Conservation (phyloP, 1,284 basidiomycete species). For the Sporisorium sorghi region DNA sequence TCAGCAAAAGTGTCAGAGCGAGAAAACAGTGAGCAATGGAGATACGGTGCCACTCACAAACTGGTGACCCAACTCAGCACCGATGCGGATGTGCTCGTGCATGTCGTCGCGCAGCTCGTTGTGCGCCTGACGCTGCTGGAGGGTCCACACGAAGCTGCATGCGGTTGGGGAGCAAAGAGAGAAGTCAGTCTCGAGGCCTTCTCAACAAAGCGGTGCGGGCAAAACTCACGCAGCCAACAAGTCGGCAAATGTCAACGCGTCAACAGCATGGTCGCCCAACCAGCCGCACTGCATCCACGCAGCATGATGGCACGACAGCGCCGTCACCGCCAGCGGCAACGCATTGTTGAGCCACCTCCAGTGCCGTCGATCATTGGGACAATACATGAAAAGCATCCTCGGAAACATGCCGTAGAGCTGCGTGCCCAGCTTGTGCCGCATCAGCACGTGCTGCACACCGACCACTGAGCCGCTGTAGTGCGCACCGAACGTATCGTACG, state of each 20-base stretch:
- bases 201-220: too few species aligned
- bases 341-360: constrained; percentile 32
- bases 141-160: constrained; percentile 31
- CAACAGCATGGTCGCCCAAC: constrained; percentile 31
- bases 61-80: constrained; percentile 22
- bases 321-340: constrained; percentile 10
- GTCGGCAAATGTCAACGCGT: constrained; percentile 28
- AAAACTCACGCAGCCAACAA: constrained; percentile 32
- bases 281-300: constrained; percentile 25
- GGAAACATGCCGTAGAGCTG: constrained; percentile 44
- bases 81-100: constrained; percentile 7
- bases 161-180: not conserved
- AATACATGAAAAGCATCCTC: constrained; percentile 22
- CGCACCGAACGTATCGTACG: constrained; percentile 2
- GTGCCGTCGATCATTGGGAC: constrained; percentile 14
- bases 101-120: constrained; percentile 5
- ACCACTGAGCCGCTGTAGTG: not conserved
- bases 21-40: not conserved
- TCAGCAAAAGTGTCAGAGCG: not conserved
- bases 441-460: constrained; percentile 14
- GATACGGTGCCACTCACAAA: constrained; percentile 18
- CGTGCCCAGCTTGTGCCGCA: constrained; percentile 25
- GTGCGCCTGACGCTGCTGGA: constrained; percentile 8
- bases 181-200: too few species aligned
- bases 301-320: constrained; percentile 20